Evolutionary conservation across 805 yeast species (phyloP).

Genomic region (Cyberlindnera lachancei): DNA sequence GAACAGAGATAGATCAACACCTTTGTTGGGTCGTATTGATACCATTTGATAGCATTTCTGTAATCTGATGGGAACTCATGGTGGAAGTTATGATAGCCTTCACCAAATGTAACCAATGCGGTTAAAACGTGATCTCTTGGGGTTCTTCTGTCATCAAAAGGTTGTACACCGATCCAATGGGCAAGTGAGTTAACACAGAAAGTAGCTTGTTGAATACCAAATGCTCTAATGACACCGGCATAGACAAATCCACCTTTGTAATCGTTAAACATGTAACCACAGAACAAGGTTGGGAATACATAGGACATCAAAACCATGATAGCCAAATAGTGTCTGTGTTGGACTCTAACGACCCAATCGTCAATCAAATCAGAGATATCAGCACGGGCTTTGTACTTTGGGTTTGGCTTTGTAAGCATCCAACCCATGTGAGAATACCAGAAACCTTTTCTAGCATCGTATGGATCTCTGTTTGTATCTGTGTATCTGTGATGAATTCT

Average conservation of each 20-base stretch:
- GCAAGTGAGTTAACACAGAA: constrained; percentile 83
- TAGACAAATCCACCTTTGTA: constrained; percentile 68
- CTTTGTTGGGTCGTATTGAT: constrained; percentile 83
- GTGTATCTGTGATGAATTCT: constrained; percentile 84
- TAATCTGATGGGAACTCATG: constrained; percentile 87
- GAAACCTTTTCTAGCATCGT: constrained; percentile 77
- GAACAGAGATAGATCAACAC: constrained; percentile 49
- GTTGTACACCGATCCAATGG: constrained; percentile 81
- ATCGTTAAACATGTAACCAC: constrained; percentile 52
- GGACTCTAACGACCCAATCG: constrained; percentile 75
- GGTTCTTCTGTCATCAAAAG: constrained; percentile 81
- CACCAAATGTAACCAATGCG: constrained; percentile 80
- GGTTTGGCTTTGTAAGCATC: constrained; percentile 78
- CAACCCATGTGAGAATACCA: constrained; percentile 84
- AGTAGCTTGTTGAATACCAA: constrained; percentile 74
- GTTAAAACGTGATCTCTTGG: constrained; percentile 79
- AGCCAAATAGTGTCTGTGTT: constrained; percentile 67
- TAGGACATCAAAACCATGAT: constrained; percentile 57
- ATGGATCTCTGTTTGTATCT: constrained; percentile 77
- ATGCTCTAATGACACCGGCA: constrained; percentile 66
- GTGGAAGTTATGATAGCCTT: constrained; percentile 86
- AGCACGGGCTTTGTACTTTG: constrained; percentile 59
- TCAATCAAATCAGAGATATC: constrained; percentile 63
- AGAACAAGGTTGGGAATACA: constrained; percentile 51
- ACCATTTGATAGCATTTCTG: constrained; percentile 83